These are phyloP conservation scores for Prunus mume DNA, from an alignment of 306 rosid genomes.

Conservation along the genomic window DNA sequence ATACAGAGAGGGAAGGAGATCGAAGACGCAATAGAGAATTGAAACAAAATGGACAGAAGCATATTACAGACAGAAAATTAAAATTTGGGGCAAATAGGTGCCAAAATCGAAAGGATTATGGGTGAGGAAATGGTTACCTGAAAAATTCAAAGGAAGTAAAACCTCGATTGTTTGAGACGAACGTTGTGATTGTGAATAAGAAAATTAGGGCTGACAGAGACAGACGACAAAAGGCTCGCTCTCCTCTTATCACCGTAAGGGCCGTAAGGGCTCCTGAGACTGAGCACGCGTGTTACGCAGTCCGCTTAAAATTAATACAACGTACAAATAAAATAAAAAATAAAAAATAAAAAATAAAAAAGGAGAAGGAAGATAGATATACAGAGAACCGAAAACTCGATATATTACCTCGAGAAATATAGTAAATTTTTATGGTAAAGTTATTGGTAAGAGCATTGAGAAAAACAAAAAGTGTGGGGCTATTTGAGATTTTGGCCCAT, in stretches of 20 bases:
- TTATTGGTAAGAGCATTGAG: too few species aligned
- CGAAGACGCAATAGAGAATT: not conserved
- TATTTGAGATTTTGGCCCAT: too few species aligned
- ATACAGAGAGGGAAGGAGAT: not conserved
- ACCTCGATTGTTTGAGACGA: not conserved
- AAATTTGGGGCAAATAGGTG: not conserved
- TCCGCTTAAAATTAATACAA: not conserved
- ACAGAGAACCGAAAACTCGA: not conserved
- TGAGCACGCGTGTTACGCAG: not conserved
- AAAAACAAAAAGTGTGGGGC: too few species aligned
- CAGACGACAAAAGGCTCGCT: not conserved
- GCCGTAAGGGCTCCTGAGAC: constrained; percentile 6
- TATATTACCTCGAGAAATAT: not conserved
- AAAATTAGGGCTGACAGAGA: constrained; percentile 43
- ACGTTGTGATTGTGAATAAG: not conserved
- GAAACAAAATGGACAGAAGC: not conserved
- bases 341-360: too few species aligned
- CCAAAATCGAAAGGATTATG: not conserved
- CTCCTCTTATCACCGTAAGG: constrained; percentile 15
- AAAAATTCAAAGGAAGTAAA: not conserved
- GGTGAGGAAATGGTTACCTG: constrained; percentile 29
- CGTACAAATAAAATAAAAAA: too few species aligned
- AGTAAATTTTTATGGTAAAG: too few species aligned
- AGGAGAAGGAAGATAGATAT: not conserved
- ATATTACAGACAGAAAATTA: not conserved